A percentile compares a stretch with the other conserved stretches of the same genome.
These are phyloP conservation scores for Grosmannia serpens DNA, from an alignment of 2,329 filamentous ascomycete genomes.

Conservation along the genomic window DNA sequence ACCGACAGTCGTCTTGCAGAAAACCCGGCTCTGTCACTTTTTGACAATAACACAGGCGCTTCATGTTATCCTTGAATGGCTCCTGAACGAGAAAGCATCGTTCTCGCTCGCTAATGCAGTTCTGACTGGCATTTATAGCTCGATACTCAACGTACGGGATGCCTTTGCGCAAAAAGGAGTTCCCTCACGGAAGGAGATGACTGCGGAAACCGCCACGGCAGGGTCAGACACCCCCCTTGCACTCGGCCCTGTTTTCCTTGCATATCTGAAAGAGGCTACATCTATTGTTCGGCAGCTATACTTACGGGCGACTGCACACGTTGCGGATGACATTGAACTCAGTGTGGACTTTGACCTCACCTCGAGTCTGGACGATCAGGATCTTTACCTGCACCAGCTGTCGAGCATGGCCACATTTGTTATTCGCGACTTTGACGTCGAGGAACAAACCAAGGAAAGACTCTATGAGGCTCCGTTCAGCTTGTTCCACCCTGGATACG, in stretches of 20 bases:
- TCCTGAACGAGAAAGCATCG: slow-evolving; percentile 21
- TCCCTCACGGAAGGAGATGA: neutral
- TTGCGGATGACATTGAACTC: neutral
- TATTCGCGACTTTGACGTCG: slow-evolving; percentile 16
- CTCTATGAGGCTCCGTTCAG: slow-evolving; percentile 15
- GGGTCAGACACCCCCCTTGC: neutral
- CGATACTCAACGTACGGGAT: slow-evolving; percentile 22
- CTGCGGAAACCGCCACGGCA: neutral
- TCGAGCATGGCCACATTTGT: slow-evolving; percentile 19
- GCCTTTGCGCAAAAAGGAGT: slow-evolving; percentile 20
- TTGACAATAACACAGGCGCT: slow-evolving; percentile 11
- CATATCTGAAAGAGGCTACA: slow-evolving; percentile 27
- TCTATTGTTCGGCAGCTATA: slow-evolving; percentile 29
- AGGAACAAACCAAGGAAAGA: slow-evolving; percentile 15
- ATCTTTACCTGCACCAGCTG: slow-evolving; percentile 15
- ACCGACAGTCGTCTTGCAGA: slow-evolving; percentile 10
- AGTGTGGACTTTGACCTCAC: slow-evolving; percentile 12
- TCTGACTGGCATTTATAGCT: slow-evolving; percentile 22
- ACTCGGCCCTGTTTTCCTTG: slow-evolving; percentile 10
- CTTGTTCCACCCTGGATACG: slow-evolving; percentile 13
- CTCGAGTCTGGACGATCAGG: slow-evolving; percentile 1
- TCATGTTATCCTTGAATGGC: slow-evolving; percentile 22
- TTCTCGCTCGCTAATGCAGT: slow-evolving; percentile 27
- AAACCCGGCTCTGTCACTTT: slow-evolving; percentile 12
- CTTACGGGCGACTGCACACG: slow-evolving; percentile 21